Evolutionary conservation across 148 eudicot species (phyloP).

Genomic region (Euryodendron excelsum): DNA sequence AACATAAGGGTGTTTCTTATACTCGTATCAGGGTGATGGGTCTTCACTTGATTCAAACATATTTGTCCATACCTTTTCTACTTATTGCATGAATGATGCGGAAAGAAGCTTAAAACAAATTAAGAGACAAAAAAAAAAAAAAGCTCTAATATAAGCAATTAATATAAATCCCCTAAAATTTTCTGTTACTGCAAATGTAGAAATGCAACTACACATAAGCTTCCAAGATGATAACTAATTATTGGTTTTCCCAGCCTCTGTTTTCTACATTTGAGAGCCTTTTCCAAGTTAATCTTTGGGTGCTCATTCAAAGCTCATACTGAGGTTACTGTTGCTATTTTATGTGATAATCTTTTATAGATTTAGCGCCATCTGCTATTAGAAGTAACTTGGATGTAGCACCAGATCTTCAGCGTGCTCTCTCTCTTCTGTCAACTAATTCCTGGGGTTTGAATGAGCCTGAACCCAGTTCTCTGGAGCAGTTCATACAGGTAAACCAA

Average conservation of each 20-base stretch:
- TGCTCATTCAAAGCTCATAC: no score
- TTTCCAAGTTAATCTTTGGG: no score
- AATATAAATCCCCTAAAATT: neutral
- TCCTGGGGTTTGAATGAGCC: constrained; percentile 49
- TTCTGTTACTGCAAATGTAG: neutral
- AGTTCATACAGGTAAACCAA: constrained; percentile 24
- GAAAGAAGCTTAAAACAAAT: constrained; percentile 29
- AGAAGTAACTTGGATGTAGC: constrained; percentile 43
- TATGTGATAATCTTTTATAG: constrained; percentile 15
- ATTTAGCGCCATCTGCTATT: constrained; percentile 28
- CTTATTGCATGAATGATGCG: neutral
- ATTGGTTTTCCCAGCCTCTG: neutral
- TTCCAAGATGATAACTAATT: neutral
- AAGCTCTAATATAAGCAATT: neutral
- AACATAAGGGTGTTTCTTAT: neutral
- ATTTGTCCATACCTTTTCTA: neutral
- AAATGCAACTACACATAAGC: neutral
- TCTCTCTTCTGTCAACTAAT: constrained; percentile 93
- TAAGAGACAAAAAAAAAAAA: constrained; percentile 20
- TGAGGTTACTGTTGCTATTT: constrained; percentile 5
- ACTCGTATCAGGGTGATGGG: neutral
- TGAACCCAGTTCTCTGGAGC: constrained; percentile 31
- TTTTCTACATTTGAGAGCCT: no score
- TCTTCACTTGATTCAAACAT: neutral
- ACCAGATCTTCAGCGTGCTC: constrained; percentile 64